Percentiles rank a stretch among this genome's conserved stretches.
phyloP scores from a whole-genome alignment of 257 asterid genomes.

The Thymus quinquecostatus region DNA sequence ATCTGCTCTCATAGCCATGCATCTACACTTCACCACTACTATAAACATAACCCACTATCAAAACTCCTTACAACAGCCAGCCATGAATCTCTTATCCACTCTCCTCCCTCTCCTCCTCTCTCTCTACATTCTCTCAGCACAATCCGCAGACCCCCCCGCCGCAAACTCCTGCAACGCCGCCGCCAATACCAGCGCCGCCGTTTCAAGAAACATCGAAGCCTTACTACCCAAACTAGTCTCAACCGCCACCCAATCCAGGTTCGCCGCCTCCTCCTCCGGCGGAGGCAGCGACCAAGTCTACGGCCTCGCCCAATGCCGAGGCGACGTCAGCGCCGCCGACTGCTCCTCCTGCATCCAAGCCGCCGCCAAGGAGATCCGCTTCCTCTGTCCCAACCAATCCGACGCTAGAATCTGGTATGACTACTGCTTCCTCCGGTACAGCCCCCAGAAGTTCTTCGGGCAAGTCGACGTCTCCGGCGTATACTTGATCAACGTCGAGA shows the following conservation, averaged over 20 bases:
- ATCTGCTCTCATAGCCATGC: constrained; percentile 8
- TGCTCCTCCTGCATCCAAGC: constrained; percentile 66
- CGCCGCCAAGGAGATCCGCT: constrained; percentile 43
- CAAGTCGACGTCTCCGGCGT: constrained; percentile 53
- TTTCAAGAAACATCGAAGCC: constrained; percentile 36
- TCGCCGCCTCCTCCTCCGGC: constrained; percentile 52
- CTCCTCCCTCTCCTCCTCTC: constrained; percentile 8
- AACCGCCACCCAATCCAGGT: constrained; percentile 47
- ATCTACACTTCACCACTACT: not conserved
- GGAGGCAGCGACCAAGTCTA: constrained; percentile 32
- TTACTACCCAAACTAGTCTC: constrained; percentile 46
- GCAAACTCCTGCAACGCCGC: constrained; percentile 42
- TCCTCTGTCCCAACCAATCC: constrained; percentile 51
- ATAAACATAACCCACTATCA: not conserved
- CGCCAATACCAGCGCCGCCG: constrained; percentile 25
- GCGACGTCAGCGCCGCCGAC: constrained; percentile 55
- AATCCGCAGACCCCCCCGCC: constrained; percentile 58
- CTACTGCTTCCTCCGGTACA: constrained; percentile 62
- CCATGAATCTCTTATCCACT: constrained; percentile 26
- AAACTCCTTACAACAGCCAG: not conserved
- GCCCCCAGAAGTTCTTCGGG: constrained; percentile 43
- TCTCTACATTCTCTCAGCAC: constrained; percentile 22
- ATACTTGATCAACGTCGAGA: constrained; percentile 41
- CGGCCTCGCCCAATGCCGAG: constrained; percentile 88
- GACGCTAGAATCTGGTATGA: constrained; percentile 75